Evolutionary conservation across 2,329 filamentous ascomycete species (phyloP), one percentile per base, ranked within the genome.

Genomic region (Calonectria montana): DNA sequence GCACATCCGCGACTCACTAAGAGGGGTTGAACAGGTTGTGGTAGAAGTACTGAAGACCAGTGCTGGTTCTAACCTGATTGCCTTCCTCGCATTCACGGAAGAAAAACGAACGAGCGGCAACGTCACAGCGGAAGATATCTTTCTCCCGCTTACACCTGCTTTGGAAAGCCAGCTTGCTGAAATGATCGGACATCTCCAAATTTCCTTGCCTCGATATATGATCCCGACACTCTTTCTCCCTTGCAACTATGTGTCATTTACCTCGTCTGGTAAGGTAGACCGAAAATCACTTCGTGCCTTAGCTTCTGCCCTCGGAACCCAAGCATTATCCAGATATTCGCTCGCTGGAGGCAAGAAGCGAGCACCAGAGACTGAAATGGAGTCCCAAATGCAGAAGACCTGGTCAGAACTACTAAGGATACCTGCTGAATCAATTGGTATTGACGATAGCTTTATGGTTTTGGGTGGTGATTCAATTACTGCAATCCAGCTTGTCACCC

Each of bases 371-470:
- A 67, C 64, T 10, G 10, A 25, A 2, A 31, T 59, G n/a, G 63
- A 65, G 37, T 41, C 31, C 27, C 47, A 62, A 10, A 37, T 85
- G 16, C 80, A 76, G n/a, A 64, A 70, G n/a, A 76, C 82, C 25
- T 87, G 86, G 84, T 77, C 79, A 39, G 48, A 39, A 5, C 6
- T 65, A 2, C n/a, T 65, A 1, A 43, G 18, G 74, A 81, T 4
- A 76, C 84, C 1, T 77, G 86, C 10, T 73, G 75, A 8, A 72
- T 84, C 7, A 5, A 57, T 47, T 41, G 65, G 65, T 7, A 39
- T 53, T 21, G 45, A 71, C 1, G 57, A 67, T 29, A 57, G 31
- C 12, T 62, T 63, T 27, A 37, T 67, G 21, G 65, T 61, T 16
- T 39, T 68, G 13, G 65, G 67, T 10, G 69, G 71, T 15, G 67